Percentiles rank a stretch among this genome's conserved stretches.
These are phyloP conservation scores for Gracilaria caudata DNA, from an alignment of 23 red algal genomes.

Conservation along the genomic window DNA sequence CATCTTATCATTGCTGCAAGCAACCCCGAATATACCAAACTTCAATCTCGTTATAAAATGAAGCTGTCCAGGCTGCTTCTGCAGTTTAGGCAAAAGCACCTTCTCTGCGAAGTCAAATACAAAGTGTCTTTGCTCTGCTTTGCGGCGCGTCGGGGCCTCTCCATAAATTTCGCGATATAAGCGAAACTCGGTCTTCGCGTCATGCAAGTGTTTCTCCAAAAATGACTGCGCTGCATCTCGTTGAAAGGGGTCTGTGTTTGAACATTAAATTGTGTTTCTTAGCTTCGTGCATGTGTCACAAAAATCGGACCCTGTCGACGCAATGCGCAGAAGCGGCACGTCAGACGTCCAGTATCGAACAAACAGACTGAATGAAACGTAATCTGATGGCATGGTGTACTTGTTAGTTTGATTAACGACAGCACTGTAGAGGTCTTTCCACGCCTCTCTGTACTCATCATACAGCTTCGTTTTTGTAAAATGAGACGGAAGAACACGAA, in stretches of 20 bases:
- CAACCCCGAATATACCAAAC: conserved; percentile 41
- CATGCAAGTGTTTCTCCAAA: background rate
- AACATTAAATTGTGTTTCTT: conserved; percentile 3
- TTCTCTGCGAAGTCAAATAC: conserved; percentile 60
- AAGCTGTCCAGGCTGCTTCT: conserved; percentile 45
- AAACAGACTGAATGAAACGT: background rate
- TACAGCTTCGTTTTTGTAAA: background rate
- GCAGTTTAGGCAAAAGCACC: conserved; percentile 7
- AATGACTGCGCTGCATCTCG: background rate
- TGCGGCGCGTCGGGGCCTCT: background rate
- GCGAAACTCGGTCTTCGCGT: background rate
- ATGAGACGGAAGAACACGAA: background rate
- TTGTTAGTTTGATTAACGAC: background rate
- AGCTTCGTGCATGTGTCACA: conserved; percentile 23
- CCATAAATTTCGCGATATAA: background rate
- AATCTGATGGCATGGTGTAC: background rate
- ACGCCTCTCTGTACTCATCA: background rate
- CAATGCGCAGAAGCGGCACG: background rate
- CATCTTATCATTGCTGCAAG: conserved; percentile 1
- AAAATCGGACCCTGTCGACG: conserved; percentile 2
- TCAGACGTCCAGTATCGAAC: conserved; percentile 22
- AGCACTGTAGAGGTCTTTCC: background rate
- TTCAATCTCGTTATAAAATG: conserved; percentile 38
- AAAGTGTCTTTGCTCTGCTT: background rate
- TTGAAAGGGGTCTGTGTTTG: background rate